Conservation (phyloP, 192 early-diverging fungal species). For the Entomortierella lignicola region DNA sequence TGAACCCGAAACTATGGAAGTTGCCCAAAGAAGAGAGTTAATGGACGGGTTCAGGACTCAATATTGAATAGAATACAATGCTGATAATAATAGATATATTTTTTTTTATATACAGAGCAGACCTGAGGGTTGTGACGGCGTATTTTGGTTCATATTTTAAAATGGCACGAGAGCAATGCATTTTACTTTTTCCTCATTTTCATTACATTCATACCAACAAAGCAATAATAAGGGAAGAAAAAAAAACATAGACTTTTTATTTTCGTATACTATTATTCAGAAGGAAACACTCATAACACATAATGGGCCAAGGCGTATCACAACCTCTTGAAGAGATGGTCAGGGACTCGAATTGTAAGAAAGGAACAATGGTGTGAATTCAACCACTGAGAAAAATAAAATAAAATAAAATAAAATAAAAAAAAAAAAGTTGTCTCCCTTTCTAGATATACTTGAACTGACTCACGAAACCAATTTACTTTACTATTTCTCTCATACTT, state of each 20-base stretch:
- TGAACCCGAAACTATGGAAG: conserved; percentile 49
- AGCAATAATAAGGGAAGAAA: too few relatives aligned
- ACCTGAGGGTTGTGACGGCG: too few relatives aligned
- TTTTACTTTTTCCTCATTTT: background rate
- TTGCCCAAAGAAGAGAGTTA: conserved; percentile 11
- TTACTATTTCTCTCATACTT: background rate
- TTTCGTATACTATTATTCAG: too few relatives aligned
- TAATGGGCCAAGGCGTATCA: conserved; percentile 74
- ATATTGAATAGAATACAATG: too few relatives aligned
- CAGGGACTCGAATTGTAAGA: conserved; percentile 80
- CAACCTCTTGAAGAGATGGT: conserved; percentile 83
- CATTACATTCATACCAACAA: background rate
- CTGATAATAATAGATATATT: too few relatives aligned
- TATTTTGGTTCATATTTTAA: background rate
- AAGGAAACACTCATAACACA: background rate
- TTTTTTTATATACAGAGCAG: too few relatives aligned
- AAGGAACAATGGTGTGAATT: too few relatives aligned
- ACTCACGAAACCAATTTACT: background rate
- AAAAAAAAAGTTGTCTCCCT: too few relatives aligned
- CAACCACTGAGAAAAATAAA: too few relatives aligned
- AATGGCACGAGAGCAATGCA: background rate
- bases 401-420: too few relatives aligned
- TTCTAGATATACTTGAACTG: too few relatives aligned
- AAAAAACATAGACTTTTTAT: too few relatives aligned
- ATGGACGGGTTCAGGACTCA: background rate